These are phyloP conservation scores for Solanum peruvianum DNA, from an alignment of 257 asterid species.

Conservation along the genomic window DNA sequence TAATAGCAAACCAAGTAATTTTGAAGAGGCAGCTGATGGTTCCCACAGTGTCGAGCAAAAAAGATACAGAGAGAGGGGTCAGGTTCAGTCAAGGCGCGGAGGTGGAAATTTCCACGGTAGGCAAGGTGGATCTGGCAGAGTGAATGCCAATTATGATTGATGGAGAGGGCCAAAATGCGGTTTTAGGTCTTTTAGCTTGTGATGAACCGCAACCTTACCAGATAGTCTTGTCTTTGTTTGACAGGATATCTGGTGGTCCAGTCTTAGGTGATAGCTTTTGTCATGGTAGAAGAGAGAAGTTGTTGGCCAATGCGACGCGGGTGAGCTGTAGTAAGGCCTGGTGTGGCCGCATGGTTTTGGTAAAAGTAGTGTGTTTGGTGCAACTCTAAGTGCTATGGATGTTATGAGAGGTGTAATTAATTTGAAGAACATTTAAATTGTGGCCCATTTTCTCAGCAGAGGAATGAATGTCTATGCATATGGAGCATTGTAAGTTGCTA, in stretches of 20 bases:
- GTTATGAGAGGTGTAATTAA: not conserved
- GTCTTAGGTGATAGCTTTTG: constrained; percentile 14
- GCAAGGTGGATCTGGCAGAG: constrained; percentile 29
- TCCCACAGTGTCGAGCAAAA: constrained; percentile 24
- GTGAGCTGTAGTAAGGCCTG: constrained; percentile 16
- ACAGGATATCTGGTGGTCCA: constrained; percentile 21
- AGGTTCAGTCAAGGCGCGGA: constrained; percentile 41
- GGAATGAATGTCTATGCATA: not conserved
- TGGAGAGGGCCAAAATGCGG: constrained; percentile 14
- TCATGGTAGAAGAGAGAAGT: constrained; percentile 2
- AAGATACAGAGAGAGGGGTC: constrained; percentile 64
- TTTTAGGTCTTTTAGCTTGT: constrained; percentile 9
- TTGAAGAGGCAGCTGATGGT: constrained; percentile 37
- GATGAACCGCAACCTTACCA: constrained; percentile 7
- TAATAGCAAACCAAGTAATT: constrained; percentile 30
- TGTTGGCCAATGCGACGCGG: constrained; percentile 22
- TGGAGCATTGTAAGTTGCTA: not conserved
- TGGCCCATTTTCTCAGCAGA: not conserved
- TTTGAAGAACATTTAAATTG: not conserved
- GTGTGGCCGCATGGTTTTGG: not conserved
- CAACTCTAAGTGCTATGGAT: not conserved
- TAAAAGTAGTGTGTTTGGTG: not conserved
- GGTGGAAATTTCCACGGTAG: constrained; percentile 44
- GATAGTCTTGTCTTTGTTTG: constrained; percentile 19
- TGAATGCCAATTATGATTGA: constrained; percentile 34